Evolutionary conservation across 345 rosid genomes (phyloP), one percentile per base, ranked within the genome.

Genomic region (Eucalyptus fibrosa): DNA sequence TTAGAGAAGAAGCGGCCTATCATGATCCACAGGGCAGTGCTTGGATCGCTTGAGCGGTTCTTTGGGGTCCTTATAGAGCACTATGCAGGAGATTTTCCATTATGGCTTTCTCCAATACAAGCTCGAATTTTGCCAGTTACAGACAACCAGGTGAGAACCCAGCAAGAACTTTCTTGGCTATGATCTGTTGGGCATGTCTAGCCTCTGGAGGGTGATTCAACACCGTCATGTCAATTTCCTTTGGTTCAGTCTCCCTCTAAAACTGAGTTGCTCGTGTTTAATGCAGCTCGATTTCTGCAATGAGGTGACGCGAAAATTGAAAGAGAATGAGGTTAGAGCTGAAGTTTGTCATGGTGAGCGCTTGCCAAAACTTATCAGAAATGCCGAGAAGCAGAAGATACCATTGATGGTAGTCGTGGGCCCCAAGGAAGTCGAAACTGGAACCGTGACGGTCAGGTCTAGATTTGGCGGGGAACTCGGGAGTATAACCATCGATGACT

Each of bases 11-110:
- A 94, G 92, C 97, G 94, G 53, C 98, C 99, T 44, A 97, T 97
- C 89, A 95, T 97, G 99, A 97, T 97, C 89, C 99, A 97, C 91
- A 95, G 99, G 92, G 99, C 99, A 16, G 98, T 97, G 88, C 96
- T 97, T 80, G 99, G 99, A 44, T 97, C 99, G 21, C 88, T 97
- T 67, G 99, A 97, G 92, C 94, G 98, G 53, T 97, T 97, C 90
- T 97, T 97, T 72, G 99, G 99, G 82, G 98, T 97, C 89, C 98
- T 97, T 37, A 95, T 97, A 80, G 99, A 97, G 91, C 98, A 97
- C 89, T 97, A 95, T 85, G 99, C 99, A n/a, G 99, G 99, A 69
- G 99, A 97, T 90, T 97, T 97, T 90, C 99, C 98, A 19, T 53
- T 96, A 89, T 97, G 99, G 98, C 98, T 98, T 72, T 93, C 99